Evolutionary conservation across 2,329 filamentous ascomycete genomes (phyloP).

Genomic region (Cercospora zeina): DNA sequence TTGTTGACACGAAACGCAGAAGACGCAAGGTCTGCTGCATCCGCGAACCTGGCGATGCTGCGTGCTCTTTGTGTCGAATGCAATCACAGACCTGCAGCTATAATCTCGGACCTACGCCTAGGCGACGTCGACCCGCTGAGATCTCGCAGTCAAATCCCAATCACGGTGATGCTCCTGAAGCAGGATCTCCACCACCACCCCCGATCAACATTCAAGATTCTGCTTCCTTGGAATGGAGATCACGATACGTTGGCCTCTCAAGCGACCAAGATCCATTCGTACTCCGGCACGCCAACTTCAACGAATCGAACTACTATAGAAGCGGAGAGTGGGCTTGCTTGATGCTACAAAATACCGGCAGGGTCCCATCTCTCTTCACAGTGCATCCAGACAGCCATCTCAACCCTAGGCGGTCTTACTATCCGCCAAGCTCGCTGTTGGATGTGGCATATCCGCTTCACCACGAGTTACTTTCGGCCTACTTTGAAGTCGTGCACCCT

Average conservation of each 20-base stretch:
- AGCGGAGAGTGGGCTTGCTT: constrained; percentile 29
- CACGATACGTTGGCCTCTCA: constrained; percentile 28
- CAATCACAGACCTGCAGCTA: constrained; percentile 28
- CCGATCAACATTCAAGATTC: background rate
- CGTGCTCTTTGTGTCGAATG: constrained; percentile 30
- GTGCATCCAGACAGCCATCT: constrained; percentile 26
- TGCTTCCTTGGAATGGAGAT: constrained; percentile 26
- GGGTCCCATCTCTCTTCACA: constrained; percentile 24
- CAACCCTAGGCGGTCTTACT: constrained; percentile 25
- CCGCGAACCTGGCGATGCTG: constrained; percentile 29
- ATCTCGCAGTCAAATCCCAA: constrained; percentile 4
- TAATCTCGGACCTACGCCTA: constrained; percentile 30
- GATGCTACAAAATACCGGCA: constrained; percentile 20
- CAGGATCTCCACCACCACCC: background rate
- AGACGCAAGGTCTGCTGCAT: constrained; percentile 33
- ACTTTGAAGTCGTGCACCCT: constrained; percentile 32
- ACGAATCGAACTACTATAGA: constrained; percentile 28
- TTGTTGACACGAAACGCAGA: background rate
- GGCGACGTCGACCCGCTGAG: constrained; percentile 24
- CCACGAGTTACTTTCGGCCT: constrained; percentile 29
- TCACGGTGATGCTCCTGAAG: constrained; percentile 1
- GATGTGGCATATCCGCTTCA: constrained; percentile 29
- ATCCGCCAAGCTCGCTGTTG: constrained; percentile 27
- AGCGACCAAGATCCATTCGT: constrained; percentile 31
- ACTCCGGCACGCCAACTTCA: constrained; percentile 30